A percentile compares a stretch with the other conserved stretches of the same genome.
These are phyloP conservation scores for Nemophila menziesii DNA, from an alignment of 257 asterid genomes.

Conservation along the genomic window DNA sequence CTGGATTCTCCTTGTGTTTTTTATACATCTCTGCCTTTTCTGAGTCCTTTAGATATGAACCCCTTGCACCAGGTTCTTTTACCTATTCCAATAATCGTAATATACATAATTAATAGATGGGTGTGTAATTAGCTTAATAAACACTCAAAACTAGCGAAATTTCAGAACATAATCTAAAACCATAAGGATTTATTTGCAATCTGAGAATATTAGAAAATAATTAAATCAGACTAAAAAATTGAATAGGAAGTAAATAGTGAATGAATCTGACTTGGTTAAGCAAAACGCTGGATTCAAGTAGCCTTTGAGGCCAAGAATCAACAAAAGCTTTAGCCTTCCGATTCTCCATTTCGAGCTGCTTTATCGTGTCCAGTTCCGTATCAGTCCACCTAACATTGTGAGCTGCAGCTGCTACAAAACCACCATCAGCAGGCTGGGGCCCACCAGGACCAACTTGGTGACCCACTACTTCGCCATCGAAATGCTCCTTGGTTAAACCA, in stretches of 20 bases:
- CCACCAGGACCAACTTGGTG: conserved; percentile 22
- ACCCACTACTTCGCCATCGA: conserved; percentile 76
- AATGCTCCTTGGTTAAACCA: conserved; percentile 79
- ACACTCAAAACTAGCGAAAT: no score
- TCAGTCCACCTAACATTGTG: conserved; percentile 38
- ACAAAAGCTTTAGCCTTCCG: conserved; percentile 33
- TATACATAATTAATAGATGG: no score
- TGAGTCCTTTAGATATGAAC: conserved; percentile 69
- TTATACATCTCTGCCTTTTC: conserved; percentile 82
- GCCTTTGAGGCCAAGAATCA: conserved; percentile 44
- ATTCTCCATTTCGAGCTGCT: conserved; percentile 30
- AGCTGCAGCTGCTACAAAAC: not conserved
- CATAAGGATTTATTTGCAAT: no score
- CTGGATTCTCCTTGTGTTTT: conserved; percentile 87
- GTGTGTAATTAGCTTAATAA: no score
- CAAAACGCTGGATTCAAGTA: conserved; percentile 39
- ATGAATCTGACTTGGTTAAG: conserved; percentile 50
- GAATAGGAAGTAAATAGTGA: not conserved
- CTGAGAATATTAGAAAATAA: no score
- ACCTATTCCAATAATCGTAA: conserved; percentile 30
- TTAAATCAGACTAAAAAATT: not conserved
- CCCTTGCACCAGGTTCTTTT: conserved; percentile 90
- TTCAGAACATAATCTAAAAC: no score
- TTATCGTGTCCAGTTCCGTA: conserved; percentile 24
- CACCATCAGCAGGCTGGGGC: conserved; percentile 3